These are phyloP conservation scores for Carex arenaria DNA, from an alignment of 202 grass and related monocot species.

Conservation along the genomic window DNA sequence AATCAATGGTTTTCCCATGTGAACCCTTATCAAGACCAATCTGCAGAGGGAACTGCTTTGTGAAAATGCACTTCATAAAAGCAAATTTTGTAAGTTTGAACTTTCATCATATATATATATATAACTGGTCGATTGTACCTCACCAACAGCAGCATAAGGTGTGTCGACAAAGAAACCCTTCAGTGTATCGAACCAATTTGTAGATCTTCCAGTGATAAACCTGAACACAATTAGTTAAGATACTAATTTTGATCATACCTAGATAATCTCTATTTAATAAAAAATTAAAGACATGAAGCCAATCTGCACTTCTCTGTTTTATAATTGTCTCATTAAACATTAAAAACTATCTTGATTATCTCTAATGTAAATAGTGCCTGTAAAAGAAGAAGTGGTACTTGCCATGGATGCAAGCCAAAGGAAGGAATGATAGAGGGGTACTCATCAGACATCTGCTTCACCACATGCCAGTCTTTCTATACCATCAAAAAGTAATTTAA, in stretches of 20 bases:
- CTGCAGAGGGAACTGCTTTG: slow-evolving; percentile 24
- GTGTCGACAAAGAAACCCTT: slow-evolving; percentile 46
- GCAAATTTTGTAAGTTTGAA: background rate
- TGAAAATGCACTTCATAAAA: background rate
- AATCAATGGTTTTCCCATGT: slow-evolving; percentile 62
- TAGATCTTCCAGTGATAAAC: slow-evolving; percentile 63
- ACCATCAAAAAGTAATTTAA: background rate
- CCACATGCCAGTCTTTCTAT: slow-evolving; percentile 72
- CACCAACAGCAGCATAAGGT: slow-evolving; percentile 65
- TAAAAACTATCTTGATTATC: background rate
- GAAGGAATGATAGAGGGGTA: slow-evolving; percentile 67
- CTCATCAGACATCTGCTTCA: slow-evolving; percentile 73
- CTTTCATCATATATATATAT: background rate
- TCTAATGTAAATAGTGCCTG: background rate
- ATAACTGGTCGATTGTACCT: slow-evolving; percentile 31
- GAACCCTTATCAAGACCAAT: slow-evolving; percentile 90
- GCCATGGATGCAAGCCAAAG: slow-evolving; percentile 83
- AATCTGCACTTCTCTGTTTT: background rate
- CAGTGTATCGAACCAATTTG: slow-evolving; percentile 62
- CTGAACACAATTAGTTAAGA: slow-evolving; percentile 15
- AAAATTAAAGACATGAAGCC: background rate
- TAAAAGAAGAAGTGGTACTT: slow-evolving; percentile 3
- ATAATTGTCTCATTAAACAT: background rate
- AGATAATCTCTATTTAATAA: background rate
- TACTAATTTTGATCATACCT: background rate